Percentiles rank a stretch among this genome's conserved stretches.
These are phyloP conservation scores for Friedmanniomyces simplex DNA, from an alignment of 495 filamentous ascomycete genomes.

Conservation along the genomic window DNA sequence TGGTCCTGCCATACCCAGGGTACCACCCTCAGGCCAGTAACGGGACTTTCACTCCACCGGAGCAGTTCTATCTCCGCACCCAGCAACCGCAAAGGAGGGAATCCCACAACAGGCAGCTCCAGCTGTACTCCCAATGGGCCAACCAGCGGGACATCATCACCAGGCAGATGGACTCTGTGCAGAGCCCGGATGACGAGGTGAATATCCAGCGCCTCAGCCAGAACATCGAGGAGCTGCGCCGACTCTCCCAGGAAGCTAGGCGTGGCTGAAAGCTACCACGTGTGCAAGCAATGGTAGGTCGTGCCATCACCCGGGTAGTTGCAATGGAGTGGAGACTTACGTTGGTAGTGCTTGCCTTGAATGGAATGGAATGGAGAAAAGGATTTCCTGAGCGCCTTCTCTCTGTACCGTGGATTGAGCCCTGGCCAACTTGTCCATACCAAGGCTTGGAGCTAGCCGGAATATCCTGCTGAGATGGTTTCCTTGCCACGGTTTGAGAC, in stretches of 20 bases:
- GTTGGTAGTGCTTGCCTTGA: background rate
- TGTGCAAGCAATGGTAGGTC: conserved; percentile 6
- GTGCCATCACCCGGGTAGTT: background rate
- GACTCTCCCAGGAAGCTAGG: conserved; percentile 6
- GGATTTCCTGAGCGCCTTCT: background rate
- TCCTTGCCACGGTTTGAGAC: too few relatives aligned
- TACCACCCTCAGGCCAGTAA: background rate
- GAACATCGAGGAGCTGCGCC: conserved; percentile 8
- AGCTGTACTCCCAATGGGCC: conserved; percentile 11
- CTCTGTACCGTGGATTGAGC: too few relatives aligned
- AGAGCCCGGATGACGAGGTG: conserved; percentile 13
- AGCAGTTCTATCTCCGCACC: background rate
- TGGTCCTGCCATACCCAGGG: background rate
- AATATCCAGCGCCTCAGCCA: conserved; percentile 7
- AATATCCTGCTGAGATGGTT: too few relatives aligned
- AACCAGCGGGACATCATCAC: conserved; percentile 9
- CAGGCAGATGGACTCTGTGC: conserved; percentile 10
- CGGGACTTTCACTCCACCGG: background rate
- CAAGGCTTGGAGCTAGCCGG: too few relatives aligned
- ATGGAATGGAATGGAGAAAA: too few relatives aligned
- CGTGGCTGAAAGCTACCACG: conserved; percentile 8
- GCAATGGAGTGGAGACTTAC: background rate
- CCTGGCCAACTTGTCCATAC: too few relatives aligned
- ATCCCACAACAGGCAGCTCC: background rate
- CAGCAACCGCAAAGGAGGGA: background rate